Percentiles rank a stretch among this genome's conserved stretches.
phyloP scores from a whole-genome alignment of 2,329 filamentous ascomycete species.

The Tolypocladium album region DNA sequence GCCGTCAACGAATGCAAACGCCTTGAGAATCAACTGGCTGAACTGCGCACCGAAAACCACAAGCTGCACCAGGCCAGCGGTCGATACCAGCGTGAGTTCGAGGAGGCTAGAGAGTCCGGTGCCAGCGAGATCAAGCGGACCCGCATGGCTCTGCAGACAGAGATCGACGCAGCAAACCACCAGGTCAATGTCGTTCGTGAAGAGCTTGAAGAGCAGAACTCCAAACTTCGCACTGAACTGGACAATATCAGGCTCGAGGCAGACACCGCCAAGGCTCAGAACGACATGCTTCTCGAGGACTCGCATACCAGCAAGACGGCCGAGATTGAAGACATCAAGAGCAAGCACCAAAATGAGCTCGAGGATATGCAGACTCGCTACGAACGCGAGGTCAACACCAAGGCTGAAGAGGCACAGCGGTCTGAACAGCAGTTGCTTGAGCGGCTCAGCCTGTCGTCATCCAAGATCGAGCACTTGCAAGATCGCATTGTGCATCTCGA shows the following conservation, averaged over 20 bases:
- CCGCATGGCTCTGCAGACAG: conserved; percentile 65
- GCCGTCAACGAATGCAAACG: conserved; percentile 53
- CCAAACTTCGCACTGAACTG: conserved; percentile 60
- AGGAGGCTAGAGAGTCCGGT: conserved; percentile 71
- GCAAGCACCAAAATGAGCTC: conserved; percentile 56
- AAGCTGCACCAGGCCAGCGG: conserved; percentile 59
- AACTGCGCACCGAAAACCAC: conserved; percentile 56
- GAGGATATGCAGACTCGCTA: conserved; percentile 70
- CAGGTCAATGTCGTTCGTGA: conserved; percentile 76
- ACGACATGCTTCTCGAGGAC: conserved; percentile 78
- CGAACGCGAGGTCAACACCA: conserved; percentile 60
- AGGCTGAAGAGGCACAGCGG: conserved; percentile 71
- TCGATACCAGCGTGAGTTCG: conserved; percentile 69
- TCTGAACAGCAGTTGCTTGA: conserved; percentile 72
- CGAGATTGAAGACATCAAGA: conserved; percentile 36
- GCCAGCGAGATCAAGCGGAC: conserved; percentile 73
- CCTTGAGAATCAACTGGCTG: conserved; percentile 42
- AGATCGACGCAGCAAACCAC: conserved; percentile 74
- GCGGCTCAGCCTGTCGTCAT: conserved; percentile 68
- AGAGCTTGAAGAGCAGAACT: conserved; percentile 71
- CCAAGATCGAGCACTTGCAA: conserved; percentile 76
- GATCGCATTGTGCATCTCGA: conserved; percentile 78
- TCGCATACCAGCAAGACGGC: conserved; percentile 58
- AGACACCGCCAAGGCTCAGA: conserved; percentile 69
- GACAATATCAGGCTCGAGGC: conserved; percentile 70